phyloP scores from a whole-genome alignment of 352 stramenopile species.

The Salisapilia sapeloensis region DNA sequence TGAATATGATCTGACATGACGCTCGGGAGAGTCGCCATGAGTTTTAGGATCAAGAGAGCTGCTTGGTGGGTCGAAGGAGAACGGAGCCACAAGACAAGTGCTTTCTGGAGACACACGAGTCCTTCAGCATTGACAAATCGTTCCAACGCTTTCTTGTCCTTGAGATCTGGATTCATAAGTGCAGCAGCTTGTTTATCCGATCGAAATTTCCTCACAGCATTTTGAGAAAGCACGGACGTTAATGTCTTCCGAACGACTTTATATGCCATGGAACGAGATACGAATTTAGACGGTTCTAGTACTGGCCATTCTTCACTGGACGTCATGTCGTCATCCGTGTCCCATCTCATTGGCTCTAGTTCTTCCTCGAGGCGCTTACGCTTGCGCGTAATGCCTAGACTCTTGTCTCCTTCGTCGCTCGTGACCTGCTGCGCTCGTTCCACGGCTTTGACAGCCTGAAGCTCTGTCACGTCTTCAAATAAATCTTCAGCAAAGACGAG shows the following conservation, averaged over 20 bases:
- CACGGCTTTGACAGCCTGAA: conserved; percentile 11
- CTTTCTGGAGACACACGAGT: conserved; percentile 23
- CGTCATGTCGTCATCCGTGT: conserved; percentile 3
- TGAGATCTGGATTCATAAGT: conserved; percentile 45
- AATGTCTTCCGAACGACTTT: conserved; percentile 28
- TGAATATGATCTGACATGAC: too few relatives aligned
- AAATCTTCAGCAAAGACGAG: conserved; percentile 23
- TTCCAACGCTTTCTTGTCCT: conserved; percentile 34
- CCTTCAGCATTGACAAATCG: conserved; percentile 46
- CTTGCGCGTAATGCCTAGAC: conserved; percentile 9
- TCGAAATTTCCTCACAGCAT: conserved; percentile 17
- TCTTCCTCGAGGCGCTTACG: neutral
- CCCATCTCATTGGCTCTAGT: conserved; percentile 1
- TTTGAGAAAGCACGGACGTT: conserved; percentile 28
- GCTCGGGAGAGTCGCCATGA: too few relatives aligned
- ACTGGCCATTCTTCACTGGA: conserved; percentile 6
- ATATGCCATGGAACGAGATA: conserved; percentile 24
- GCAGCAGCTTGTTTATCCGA: conserved; percentile 35
- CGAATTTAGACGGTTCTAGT: conserved; percentile 25
- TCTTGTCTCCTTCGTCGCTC: conserved; percentile 2
- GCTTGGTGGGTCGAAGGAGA: conserved; percentile 19
- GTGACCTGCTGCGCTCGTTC: conserved; percentile 2
- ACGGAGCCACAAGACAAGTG: conserved; percentile 33
- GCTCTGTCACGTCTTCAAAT: conserved; percentile 21
- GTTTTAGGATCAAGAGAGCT: conserved; percentile 39